Conservation (phyloP, 2,329 filamentous ascomycete species). For the Xylariaceae sp. region DNA sequence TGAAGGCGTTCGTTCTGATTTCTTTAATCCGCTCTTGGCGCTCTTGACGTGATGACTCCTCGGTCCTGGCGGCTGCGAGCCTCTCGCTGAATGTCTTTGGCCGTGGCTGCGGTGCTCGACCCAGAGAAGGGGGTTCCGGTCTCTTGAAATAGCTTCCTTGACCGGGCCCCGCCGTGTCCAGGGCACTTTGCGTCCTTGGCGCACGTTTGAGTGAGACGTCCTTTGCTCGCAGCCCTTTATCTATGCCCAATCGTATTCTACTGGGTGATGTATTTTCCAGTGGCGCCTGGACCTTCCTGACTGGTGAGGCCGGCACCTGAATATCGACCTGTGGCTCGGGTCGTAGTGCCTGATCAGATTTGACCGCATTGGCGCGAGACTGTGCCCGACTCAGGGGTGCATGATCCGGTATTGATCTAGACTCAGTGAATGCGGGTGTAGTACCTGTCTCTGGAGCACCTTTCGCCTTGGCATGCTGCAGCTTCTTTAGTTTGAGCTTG, state of each 20-base stretch:
- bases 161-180: constrained; percentile 26
- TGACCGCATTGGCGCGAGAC: constrained; percentile 15
- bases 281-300: constrained; percentile 52
- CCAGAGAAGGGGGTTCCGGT: constrained; percentile 36
- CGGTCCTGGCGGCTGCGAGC: constrained; percentile 64
- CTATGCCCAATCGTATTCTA: constrained; percentile 77
- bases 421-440: constrained; percentile 11
- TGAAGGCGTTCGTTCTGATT: constrained; percentile 53
- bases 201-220: constrained; percentile 83
- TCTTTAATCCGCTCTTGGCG: constrained; percentile 50
- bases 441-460: constrained; percentile 20
- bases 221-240: constrained; percentile 75
- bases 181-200: constrained; percentile 42
- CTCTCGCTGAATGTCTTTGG: constrained; percentile 76
- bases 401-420: constrained; percentile 16
- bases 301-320: constrained; percentile 73
- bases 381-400: constrained; percentile 18
- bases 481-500: constrained; percentile 77
- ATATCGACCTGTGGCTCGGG: constrained; percentile 41
- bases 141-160: constrained; percentile 42
- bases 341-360: constrained; percentile 15
- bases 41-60: constrained; percentile 50
- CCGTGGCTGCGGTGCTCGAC: constrained; percentile 28
- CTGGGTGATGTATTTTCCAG: constrained; percentile 69
- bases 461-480: constrained; percentile 62